Evolutionary conservation across 768 basidiomycete genomes (phyloP), one percentile per base, ranked within the genome.

Genomic region (Boletus pseudo-olivaceus): DNA sequence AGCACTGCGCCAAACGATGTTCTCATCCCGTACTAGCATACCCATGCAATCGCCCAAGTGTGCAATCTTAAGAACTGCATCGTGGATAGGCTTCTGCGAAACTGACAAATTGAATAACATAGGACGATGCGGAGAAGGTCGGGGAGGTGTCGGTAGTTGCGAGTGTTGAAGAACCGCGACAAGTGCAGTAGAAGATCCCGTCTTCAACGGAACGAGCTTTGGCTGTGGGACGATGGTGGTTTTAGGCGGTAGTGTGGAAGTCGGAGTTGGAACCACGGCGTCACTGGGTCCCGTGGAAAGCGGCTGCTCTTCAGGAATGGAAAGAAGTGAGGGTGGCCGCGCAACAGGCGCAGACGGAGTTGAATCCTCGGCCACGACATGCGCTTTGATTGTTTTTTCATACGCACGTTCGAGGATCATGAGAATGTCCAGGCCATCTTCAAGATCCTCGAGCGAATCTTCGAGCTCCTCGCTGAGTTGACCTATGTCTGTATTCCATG

Each of bases 41-140:
- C 86, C 85, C 81, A 88, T 88, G 67, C 92, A 92, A 63, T 95
- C 92, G 9, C 93, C 92, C 8, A 95, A 69, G 61, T 93, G 90
- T 0, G 91, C 92, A 26, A 95, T 84, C 56, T 84, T 82, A 38
- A 95, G 79, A 39, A 89, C 82, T 0, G 87, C 83, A 35, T 81
- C 80, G 50, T 74, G 68, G 58, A 29, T 74, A 65, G 53, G 76
- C 68, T 23, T 75, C 63, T 51, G 73, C 62, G 61, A 41, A 5
- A 47, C 15, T 1, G 65, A 60, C 0, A 62, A 43, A 23, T 61
- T 56, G 39, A 67, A 59, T 5, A 62, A 23, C 35, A 51, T 51
- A 15, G 71, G 62, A 4, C 26, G 58, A 35, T 63, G 51, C 2
- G 62, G 49, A n/a, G 71, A 47, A 4, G 60, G 35, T 7, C 43